Percentiles rank a stretch among this genome's conserved stretches.
Evolutionary conservation across 1,139 yeast species (phyloP).

Genomic region (Hansenula sp.): DNA sequence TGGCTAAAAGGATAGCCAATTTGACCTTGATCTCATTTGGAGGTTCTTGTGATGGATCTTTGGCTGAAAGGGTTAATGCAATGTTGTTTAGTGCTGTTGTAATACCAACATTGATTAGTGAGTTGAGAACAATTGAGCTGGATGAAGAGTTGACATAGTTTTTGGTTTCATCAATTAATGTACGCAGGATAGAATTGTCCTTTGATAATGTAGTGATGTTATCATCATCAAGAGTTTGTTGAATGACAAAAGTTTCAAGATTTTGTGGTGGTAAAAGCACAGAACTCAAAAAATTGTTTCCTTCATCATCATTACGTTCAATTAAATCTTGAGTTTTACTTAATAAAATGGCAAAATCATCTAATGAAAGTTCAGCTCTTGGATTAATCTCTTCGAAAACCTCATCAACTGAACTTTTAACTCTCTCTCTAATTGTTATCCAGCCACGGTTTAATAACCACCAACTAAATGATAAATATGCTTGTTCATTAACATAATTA

Average conservation of each 20-base stretch:
- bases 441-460: constrained; percentile 91
- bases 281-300: constrained; percentile 10
- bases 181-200: constrained; percentile 23
- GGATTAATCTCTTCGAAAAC: constrained; percentile 68
- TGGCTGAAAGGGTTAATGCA: constrained; percentile 15
- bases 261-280: constrained; percentile 27
- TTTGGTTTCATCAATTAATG: constrained; percentile 46
- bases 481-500: constrained; percentile 64
- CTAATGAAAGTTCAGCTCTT: constrained; percentile 60
- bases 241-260: constrained; percentile 31
- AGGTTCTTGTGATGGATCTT: constrained; percentile 6
- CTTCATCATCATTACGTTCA: constrained; percentile 21
- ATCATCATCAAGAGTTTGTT: constrained; percentile 34
- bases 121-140: constrained; percentile 32
- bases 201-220: constrained; percentile 24
- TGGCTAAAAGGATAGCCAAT: constrained; percentile 67
- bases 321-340: constrained; percentile 37
- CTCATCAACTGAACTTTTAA: constrained; percentile 53
- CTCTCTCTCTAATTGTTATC: constrained; percentile 49
- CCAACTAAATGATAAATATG: constrained; percentile 87
- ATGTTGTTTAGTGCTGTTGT: constrained; percentile 18
- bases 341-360: constrained; percentile 50
- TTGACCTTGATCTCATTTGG: constrained; percentile 37
- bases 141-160: constrained; percentile 42
- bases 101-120: constrained; percentile 32